Conservation (phyloP, 2,329 filamentous ascomycete genomes). For the Acrocalymma vagum region DNA sequence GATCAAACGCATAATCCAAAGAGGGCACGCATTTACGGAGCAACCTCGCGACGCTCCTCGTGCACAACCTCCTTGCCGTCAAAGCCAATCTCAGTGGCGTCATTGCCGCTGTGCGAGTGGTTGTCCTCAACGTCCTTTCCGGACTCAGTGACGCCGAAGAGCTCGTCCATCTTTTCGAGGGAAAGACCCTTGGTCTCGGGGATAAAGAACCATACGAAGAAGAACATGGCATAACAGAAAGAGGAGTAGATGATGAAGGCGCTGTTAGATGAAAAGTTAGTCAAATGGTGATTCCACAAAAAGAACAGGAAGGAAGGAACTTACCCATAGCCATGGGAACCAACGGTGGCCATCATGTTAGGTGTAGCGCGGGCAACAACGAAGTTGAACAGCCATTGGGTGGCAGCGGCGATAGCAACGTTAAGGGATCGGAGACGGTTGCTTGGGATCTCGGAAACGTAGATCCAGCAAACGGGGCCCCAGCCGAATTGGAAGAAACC, state of each 20-base stretch:
- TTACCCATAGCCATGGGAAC: constrained; percentile 58
- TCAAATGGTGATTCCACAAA: constrained; percentile 49
- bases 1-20: not conserved
- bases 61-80: constrained; percentile 37
- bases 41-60: constrained; percentile 38
- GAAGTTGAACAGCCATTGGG: constrained; percentile 79
- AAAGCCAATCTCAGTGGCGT: constrained; percentile 31
- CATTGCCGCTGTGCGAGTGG: constrained; percentile 15
- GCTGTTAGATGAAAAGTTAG: constrained; percentile 53
- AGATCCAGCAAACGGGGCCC: constrained; percentile 78
- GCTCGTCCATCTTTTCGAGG: constrained; percentile 72
- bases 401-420: constrained; percentile 72
- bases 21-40: too few species aligned
- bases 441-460: constrained; percentile 75
- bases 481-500: constrained; percentile 69
- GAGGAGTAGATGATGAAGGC: constrained; percentile 75
- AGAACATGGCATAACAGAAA: constrained; percentile 71
- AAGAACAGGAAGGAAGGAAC: constrained; percentile 18
- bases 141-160: constrained; percentile 68
- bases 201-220: constrained; percentile 74
- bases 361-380: constrained; percentile 73
- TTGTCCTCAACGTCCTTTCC: constrained; percentile 44
- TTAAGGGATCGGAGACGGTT: constrained; percentile 72
- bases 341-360: constrained; percentile 69
- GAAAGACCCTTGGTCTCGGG: constrained; percentile 75